phyloP scores from a whole-genome alignment of 1,139 yeast genomes.

The Candida sp. region DNA sequence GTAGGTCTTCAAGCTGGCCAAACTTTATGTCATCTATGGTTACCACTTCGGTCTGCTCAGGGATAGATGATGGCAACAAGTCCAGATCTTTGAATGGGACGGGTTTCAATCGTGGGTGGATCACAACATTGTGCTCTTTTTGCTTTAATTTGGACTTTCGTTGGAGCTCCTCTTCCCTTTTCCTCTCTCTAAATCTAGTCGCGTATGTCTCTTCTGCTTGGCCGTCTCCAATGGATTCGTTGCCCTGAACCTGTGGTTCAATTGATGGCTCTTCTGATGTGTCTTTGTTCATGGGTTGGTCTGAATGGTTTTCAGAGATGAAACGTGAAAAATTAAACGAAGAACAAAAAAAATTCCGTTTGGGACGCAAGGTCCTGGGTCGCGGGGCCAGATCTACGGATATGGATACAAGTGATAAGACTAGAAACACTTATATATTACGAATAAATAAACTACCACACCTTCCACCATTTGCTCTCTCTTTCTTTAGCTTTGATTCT shows the following conservation, averaged over 20 bases:
- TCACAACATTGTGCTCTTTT: conserved; percentile 32
- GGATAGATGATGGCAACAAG: conserved; percentile 17
- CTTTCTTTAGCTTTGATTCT: conserved; percentile 12
- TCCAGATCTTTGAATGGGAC: conserved; percentile 43
- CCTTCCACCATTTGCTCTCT: conserved; percentile 10
- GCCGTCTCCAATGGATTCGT: conserved; percentile 9
- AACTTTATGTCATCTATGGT: conserved; percentile 29
- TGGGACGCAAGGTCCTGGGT: too few relatives aligned
- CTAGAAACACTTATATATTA: background rate
- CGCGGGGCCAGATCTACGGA: too few relatives aligned
- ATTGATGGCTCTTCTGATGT: conserved; percentile 21
- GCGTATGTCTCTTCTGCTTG: conserved; percentile 21
- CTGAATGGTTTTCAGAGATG: background rate
- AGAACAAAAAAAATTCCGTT: background rate
- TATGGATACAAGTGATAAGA: too few relatives aligned
- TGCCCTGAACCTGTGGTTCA: conserved; percentile 26
- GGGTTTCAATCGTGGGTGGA: conserved; percentile 52
- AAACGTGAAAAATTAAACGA: background rate
- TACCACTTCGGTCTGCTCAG: conserved; percentile 13
- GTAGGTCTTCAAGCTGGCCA: conserved; percentile 71
- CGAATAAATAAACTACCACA: background rate
- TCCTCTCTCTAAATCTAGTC: conserved; percentile 28
- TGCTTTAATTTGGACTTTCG: conserved; percentile 25
- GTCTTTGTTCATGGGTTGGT: conserved; percentile 9
- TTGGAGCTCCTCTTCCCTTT: conserved; percentile 19